Conservation (phyloP, 2,329 filamentous ascomycete genomes). For the Drechslerella dactyloides region DNA sequence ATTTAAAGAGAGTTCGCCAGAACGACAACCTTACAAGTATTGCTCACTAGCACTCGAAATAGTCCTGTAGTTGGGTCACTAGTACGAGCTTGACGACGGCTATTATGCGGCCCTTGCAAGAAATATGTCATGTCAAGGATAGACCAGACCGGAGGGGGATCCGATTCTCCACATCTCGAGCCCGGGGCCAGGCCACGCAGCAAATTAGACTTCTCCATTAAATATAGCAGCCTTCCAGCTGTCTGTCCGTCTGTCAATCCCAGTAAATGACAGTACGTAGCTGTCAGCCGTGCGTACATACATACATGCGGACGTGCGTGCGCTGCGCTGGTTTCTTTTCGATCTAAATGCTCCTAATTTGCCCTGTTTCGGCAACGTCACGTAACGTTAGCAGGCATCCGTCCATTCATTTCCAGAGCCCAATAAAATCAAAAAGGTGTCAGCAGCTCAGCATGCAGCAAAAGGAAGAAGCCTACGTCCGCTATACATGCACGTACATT, state of each 20-base stretch:
- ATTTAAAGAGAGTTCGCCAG: neutral
- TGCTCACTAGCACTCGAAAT: too few species aligned
- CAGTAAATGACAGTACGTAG: slow-evolving; percentile 31
- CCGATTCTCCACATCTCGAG: slow-evolving; percentile 33
- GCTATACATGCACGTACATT: too few species aligned
- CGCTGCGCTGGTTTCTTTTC: neutral
- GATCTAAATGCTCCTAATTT: slow-evolving; percentile 2
- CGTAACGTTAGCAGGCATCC: neutral
- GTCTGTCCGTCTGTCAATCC: slow-evolving; percentile 13
- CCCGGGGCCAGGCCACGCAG: slow-evolving; percentile 33
- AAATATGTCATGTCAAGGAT: slow-evolving; percentile 32
- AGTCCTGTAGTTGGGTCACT: too few species aligned
- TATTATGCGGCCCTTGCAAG: neutral
- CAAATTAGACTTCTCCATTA: slow-evolving; percentile 49
- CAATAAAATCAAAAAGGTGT: too few species aligned
- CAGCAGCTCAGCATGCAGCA: too few species aligned
- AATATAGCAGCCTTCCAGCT: slow-evolving; percentile 37
- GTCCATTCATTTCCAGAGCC: neutral
- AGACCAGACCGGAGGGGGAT: slow-evolving; percentile 32
- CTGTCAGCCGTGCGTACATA: slow-evolving; percentile 30
- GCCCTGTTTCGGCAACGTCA: slow-evolving; percentile 11
- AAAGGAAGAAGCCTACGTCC: too few species aligned
- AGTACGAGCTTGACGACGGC: neutral
- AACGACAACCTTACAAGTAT: slow-evolving; percentile 4
- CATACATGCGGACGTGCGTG: neutral